These are phyloP conservation scores for Allomyces macrogynus DNA, from an alignment of 192 early-diverging fungal species.

Conservation along the genomic window DNA sequence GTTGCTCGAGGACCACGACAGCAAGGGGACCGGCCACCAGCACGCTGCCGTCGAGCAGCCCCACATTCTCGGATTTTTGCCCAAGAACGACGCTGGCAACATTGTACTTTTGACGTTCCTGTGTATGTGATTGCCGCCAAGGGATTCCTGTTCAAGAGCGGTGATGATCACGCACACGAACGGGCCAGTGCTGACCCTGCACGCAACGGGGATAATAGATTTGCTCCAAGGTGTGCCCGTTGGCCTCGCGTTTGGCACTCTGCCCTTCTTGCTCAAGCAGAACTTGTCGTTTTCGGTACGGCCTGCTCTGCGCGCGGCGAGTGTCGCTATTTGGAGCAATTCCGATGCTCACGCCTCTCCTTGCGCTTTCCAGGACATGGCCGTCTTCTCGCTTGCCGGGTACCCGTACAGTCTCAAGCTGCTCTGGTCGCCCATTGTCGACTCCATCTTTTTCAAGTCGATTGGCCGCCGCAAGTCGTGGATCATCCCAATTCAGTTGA, in stretches of 20 bases:
- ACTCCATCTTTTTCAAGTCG: conserved; percentile 58
- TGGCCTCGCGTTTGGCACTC: conserved; percentile 70
- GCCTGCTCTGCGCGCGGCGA: no score
- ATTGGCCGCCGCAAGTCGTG: conserved; percentile 88
- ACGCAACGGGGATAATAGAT: no score
- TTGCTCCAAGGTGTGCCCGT: conserved; percentile 88
- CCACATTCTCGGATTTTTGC: background rate
- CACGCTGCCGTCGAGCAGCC: no score
- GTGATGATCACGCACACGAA: no score
- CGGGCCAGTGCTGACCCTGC: no score
- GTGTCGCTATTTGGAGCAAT: no score
- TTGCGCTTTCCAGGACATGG: no score
- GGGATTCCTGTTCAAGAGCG: no score
- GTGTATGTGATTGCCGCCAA: conserved; percentile 3
- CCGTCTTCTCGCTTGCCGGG: conserved; percentile 77
- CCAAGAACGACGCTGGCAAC: conserved; percentile 10
- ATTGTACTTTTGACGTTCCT: conserved; percentile 24
- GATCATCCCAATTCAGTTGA: conserved; percentile 93
- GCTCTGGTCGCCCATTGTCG: conserved; percentile 93
- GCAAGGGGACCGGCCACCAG: no score
- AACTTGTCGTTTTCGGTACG: conserved; percentile 56
- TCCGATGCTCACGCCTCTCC: no score
- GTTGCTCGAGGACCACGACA: no score
- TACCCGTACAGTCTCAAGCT: conserved; percentile 98
- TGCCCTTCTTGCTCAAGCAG: conserved; percentile 86